These are phyloP conservation scores for Xylaria intraflava DNA, from an alignment of 495 filamentous ascomycete genomes.

Conservation along the genomic window DNA sequence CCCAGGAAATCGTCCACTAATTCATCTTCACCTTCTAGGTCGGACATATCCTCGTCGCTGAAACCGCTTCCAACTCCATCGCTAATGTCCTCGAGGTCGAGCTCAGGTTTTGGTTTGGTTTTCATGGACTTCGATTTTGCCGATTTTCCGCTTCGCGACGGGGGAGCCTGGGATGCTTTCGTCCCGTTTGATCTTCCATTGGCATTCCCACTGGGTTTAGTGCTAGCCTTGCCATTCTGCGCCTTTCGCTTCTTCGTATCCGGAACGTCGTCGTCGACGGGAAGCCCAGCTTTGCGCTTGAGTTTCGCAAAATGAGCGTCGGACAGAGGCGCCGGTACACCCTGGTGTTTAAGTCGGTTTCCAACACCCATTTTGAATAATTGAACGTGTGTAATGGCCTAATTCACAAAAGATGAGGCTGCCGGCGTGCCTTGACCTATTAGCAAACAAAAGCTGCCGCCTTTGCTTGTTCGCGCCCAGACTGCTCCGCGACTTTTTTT, in stretches of 20 bases:
- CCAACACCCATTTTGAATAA: slow-evolving; percentile 69
- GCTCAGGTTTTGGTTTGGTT: slow-evolving; percentile 39
- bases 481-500: slow-evolving; percentile 13
- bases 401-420: background rate
- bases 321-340: slow-evolving; percentile 71
- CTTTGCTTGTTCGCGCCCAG: background rate
- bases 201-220: slow-evolving; percentile 29
- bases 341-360: slow-evolving; percentile 94
- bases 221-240: slow-evolving; percentile 40
- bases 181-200: slow-evolving; percentile 35
- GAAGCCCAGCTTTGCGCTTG: slow-evolving; percentile 66
- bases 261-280: slow-evolving; percentile 40
- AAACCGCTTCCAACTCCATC: slow-evolving; percentile 51
- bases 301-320: slow-evolving; percentile 67
- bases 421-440: background rate
- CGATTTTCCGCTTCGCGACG: slow-evolving; percentile 31
- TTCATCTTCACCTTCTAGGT: slow-evolving; percentile 33
- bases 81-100: slow-evolving; percentile 44
- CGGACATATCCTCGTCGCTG: slow-evolving; percentile 44
- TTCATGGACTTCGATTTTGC: slow-evolving; percentile 44
- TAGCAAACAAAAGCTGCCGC: background rate
- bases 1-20: slow-evolving; percentile 53
- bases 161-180: slow-evolving; percentile 23
- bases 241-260: slow-evolving; percentile 65
- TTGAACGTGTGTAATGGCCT: background rate